phyloP scores from a whole-genome alignment of 2,329 filamentous ascomycete species.

The Sporothrix mexicana region DNA sequence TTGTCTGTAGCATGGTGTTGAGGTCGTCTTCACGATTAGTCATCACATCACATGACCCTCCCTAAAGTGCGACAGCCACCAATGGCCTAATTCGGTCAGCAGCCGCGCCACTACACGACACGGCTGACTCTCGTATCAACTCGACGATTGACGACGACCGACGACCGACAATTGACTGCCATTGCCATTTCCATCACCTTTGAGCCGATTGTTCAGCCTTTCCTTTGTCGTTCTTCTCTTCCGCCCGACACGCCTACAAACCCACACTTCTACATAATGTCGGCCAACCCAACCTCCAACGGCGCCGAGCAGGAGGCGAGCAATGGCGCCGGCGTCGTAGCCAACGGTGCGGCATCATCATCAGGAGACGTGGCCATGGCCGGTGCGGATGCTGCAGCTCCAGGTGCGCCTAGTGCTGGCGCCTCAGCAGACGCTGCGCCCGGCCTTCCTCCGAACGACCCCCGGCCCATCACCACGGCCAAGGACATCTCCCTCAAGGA shows the following conservation, averaged over 20 bases:
- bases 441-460: conserved; percentile 13
- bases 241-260: not conserved
- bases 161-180: not conserved
- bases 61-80: not conserved
- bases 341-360: conserved; percentile 26
- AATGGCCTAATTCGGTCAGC: conserved; percentile 24
- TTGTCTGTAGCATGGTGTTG: not conserved
- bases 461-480: conserved; percentile 57
- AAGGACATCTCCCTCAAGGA: conserved; percentile 93
- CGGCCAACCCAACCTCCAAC: conserved; percentile 32
- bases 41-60: conserved; percentile 25
- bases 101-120: conserved; percentile 8
- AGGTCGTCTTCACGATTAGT: conserved; percentile 5
- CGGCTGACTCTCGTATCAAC: not conserved
- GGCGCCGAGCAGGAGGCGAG: conserved; percentile 27
- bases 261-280: conserved; percentile 34
- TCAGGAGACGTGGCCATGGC: not conserved
- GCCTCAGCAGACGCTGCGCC: not conserved
- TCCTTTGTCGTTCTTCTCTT: too few relatives aligned
- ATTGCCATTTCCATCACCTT: not conserved
- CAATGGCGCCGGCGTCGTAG: conserved; percentile 31
- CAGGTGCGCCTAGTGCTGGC: not conserved
- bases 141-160: conserved; percentile 5
- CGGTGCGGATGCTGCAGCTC: not conserved
- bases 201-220: not conserved